Evolutionary conservation across 495 filamentous ascomycete genomes (phyloP), one percentile per base, ranked within the genome.

Genomic region (Penicillium tannophilum): DNA sequence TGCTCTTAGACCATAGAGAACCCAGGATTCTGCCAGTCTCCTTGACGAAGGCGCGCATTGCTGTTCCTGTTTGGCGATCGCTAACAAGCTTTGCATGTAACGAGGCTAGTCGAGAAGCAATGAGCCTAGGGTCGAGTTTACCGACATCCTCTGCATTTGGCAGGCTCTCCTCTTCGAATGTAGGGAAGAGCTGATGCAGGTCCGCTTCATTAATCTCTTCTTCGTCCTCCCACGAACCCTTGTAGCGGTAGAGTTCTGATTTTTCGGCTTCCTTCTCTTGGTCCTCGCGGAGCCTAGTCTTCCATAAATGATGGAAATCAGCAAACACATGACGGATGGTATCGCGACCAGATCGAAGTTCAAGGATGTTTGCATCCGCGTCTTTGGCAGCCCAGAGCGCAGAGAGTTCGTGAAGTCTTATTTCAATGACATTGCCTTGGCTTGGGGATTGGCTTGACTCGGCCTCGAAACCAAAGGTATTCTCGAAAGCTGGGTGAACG

Each of bases 181-280:
- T 84, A 6, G 93, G 93, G 73, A 98, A 98, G 36, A 97, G 77
- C 54, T 86, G 79, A 20, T 86, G 74, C 36, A 97, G 84, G 44
- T 92, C 91, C 52, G 88, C 81, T 65, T 92, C 85, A 51, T 90
- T 87, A n/a, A 83, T 80, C 59, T 89, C 89, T 54, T 92, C 87
- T 58, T 84, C 82, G 39, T 92, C 90, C 46, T 88, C 86, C 51
- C 84, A 76, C 6, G 82, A 86, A 17, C 92, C 93, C 61, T 83
- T 83, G 72, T 91, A 97, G 12, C 85, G 86, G 71, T 93, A 99
- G 23, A 93, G 66, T 48, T 91, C 89, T 14, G 79, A 82, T 61
- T 89, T 90, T 20, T 82, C 78, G 11, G 89, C 84, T 55, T 86
- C 85, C 54, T 87, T 80, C 65, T 86, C 84, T 66, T 90, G 86